These are phyloP conservation scores for Brassica carinata DNA, from an alignment of 345 rosid genomes.

Conservation along the genomic window DNA sequence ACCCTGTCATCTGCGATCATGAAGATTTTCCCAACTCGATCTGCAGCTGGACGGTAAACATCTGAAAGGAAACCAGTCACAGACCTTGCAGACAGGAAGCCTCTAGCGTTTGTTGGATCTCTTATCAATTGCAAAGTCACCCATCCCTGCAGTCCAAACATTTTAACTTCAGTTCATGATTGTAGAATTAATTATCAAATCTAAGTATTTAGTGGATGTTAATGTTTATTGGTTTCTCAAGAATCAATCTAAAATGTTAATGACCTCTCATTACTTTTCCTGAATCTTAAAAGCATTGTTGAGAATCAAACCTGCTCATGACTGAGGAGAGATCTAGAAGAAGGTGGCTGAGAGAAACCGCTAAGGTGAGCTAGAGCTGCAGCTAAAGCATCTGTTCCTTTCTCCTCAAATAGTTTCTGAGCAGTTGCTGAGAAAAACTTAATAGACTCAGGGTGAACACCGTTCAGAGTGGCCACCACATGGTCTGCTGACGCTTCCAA, in stretches of 20 bases:
- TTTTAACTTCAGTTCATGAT: background rate
- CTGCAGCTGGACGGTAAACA: constrained; percentile 6
- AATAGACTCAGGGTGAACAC: constrained; percentile 86
- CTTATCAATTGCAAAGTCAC: background rate
- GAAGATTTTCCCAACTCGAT: background rate
- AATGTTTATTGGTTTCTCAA: constrained; percentile 4
- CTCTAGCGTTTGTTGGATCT: constrained; percentile 1
- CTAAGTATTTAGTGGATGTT: background rate
- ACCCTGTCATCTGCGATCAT: background rate
- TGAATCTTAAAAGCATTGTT: constrained; percentile 12
- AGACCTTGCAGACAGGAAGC: background rate
- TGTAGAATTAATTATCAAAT: background rate
- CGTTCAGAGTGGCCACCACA: constrained; percentile 76
- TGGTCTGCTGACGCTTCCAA: constrained; percentile 89
- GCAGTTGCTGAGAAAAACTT: constrained; percentile 84
- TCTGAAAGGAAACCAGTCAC: background rate
- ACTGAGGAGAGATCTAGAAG: constrained; percentile 88
- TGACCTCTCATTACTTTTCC: background rate
- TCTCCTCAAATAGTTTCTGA: constrained; percentile 65
- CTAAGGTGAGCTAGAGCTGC: constrained; percentile 93
- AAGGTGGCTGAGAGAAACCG: constrained; percentile 90
- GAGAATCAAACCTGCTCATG: constrained; percentile 71
- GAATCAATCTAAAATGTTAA: background rate
- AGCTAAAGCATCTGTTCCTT: constrained; percentile 89
- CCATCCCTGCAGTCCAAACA: background rate